Percentiles rank a stretch among this genome's conserved stretches.
Conservation (phyloP, 2,329 filamentous ascomycete genomes). For the Paradendryphiella salina region DNA sequence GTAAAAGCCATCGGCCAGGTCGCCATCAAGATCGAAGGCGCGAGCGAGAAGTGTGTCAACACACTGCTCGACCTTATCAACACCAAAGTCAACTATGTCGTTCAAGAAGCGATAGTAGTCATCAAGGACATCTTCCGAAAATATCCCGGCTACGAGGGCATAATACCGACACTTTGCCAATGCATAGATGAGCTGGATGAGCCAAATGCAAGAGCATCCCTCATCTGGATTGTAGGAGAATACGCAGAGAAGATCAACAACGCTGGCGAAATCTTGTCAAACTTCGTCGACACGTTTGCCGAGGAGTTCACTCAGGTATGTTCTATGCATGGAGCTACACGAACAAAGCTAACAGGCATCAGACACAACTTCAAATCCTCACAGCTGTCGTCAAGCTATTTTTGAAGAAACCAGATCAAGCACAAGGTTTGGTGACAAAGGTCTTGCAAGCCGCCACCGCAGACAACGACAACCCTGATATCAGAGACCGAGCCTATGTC, state of each 20-base stretch:
- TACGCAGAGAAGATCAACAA: conserved; percentile 99
- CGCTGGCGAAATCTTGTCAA: conserved; percentile 87
- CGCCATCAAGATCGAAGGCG: conserved; percentile 95
- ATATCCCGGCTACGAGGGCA: conserved; percentile 96
- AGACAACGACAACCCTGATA: conserved; percentile 96
- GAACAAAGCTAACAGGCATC: conserved; percentile 37
- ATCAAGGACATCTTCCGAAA: conserved; percentile 98
- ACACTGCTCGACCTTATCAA: conserved; percentile 91
- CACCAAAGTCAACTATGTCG: conserved; percentile 98
- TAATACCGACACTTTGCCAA: conserved; percentile 93
- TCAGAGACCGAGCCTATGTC: conserved; percentile 93
- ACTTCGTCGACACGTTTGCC: conserved; percentile 91
- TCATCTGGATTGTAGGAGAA: conserved; percentile 99
- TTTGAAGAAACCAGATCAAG: conserved; percentile 91
- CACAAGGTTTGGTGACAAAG: conserved; percentile 88
- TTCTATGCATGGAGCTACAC: conserved; percentile 1
- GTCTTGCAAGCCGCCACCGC: conserved; percentile 90
- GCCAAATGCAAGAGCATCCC: conserved; percentile 81
- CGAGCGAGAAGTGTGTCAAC: conserved; percentile 94
- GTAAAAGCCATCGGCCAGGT: conserved; percentile 97
- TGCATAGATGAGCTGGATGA: conserved; percentile 97
- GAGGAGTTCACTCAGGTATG: conserved; percentile 92
- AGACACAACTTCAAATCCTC: conserved; percentile 97
- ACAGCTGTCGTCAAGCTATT: conserved; percentile 98
- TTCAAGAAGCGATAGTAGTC: conserved; percentile 97